Evolutionary conservation across 768 basidiomycete species (phyloP).

Genomic region (Russula sp.): DNA sequence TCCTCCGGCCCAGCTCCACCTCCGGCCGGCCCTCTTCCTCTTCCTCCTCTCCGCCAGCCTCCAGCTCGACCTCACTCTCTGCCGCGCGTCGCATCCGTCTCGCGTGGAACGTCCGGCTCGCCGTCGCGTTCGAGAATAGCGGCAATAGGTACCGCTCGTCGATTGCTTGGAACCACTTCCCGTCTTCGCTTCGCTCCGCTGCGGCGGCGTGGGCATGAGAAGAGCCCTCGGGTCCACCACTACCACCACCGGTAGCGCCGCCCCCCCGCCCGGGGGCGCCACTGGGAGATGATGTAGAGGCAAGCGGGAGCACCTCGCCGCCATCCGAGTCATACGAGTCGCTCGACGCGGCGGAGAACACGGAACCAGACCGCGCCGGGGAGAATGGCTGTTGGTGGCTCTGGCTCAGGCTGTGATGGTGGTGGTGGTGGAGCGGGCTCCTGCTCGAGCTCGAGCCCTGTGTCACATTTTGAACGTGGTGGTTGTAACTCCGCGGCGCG

Average conservation of each 20-base stretch:
- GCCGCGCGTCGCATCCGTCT: constrained; percentile 51
- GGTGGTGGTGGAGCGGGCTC: background rate
- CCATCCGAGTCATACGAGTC: constrained; percentile 72
- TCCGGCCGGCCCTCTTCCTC: constrained; percentile 23
- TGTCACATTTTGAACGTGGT: constrained; percentile 37
- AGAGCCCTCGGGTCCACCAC: constrained; percentile 4
- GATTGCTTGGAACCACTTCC: constrained; percentile 92
- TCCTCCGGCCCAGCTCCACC: constrained; percentile 31
- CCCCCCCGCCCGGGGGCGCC: background rate
- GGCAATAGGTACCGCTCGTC: constrained; percentile 94
- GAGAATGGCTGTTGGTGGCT: constrained; percentile 1
- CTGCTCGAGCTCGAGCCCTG: background rate
- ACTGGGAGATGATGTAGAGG: constrained; percentile 34
- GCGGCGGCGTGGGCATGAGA: constrained; percentile 3
- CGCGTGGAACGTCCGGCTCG: constrained; percentile 80
- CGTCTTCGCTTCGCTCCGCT: constrained; percentile 46
- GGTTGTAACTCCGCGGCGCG: constrained; percentile 47
- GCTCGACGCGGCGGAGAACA: constrained; percentile 66
- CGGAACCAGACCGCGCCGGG: constrained; percentile 25
- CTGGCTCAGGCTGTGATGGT: background rate
- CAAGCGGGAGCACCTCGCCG: constrained; percentile 73
- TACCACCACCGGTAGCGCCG: background rate
- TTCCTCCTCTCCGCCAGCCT: constrained; percentile 17
- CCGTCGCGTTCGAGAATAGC: constrained; percentile 87
- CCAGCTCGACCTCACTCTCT: constrained; percentile 23